phyloP scores from a whole-genome alignment of 1,284 basidiomycete genomes.

The Chalciporus piperatoides region DNA sequence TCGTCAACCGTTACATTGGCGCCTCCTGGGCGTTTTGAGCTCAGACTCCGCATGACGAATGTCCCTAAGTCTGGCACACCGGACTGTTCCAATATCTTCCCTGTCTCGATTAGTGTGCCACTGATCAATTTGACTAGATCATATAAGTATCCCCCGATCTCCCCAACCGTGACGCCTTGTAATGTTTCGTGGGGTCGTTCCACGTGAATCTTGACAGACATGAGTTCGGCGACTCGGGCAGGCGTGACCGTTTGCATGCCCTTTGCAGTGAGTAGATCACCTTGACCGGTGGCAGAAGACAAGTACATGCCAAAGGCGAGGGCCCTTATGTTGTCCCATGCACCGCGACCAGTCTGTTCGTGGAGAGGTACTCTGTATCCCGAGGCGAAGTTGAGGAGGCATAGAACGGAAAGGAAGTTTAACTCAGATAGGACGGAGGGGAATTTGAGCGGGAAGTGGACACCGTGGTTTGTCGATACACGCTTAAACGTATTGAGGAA shows the following conservation, averaged over 20 bases:
- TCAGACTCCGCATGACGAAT: conserved; percentile 66
- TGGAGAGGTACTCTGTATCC: conserved; percentile 75
- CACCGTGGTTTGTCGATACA: conserved; percentile 60
- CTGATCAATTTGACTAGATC: conserved; percentile 70
- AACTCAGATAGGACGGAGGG: conserved; percentile 65
- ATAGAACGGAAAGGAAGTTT: conserved; percentile 68
- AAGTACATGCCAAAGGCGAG: conserved; percentile 71
- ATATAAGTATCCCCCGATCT: conserved; percentile 69
- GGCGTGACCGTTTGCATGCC: conserved; percentile 56
- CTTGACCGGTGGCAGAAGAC: conserved; percentile 52
- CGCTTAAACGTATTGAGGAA: conserved; percentile 62
- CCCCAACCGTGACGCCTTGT: conserved; percentile 69
- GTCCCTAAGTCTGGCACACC: conserved; percentile 70
- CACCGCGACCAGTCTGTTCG: conserved; percentile 64
- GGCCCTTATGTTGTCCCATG: conserved; percentile 75
- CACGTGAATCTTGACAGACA: conserved; percentile 64
- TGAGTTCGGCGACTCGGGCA: conserved; percentile 64
- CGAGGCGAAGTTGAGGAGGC: conserved; percentile 77
- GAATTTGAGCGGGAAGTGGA: conserved; percentile 75
- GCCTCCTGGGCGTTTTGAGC: conserved; percentile 38
- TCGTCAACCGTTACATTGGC: conserved; percentile 48
- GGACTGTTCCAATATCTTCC: conserved; percentile 53
- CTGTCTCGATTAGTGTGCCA: conserved; percentile 67
- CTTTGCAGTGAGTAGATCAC: conserved; percentile 60
- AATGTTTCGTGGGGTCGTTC: conserved; percentile 71